Percentiles rank a stretch among this genome's conserved stretches.
phyloP scores from a whole-genome alignment of 108 stramenopile genomes.

The Schizochytrium sp. region DNA sequence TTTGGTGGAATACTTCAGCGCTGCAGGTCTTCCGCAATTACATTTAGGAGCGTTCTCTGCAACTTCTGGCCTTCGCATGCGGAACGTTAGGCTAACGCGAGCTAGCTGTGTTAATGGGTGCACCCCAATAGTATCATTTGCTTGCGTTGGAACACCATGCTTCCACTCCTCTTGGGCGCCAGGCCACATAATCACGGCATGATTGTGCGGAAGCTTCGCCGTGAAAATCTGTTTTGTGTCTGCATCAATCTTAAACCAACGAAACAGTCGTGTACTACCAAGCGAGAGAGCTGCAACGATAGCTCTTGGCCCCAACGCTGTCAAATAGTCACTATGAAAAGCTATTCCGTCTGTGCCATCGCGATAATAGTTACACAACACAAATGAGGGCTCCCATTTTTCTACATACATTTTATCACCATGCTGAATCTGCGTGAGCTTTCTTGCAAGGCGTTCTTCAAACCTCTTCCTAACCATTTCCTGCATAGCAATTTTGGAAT shows the following conservation, averaged over 20 bases:
- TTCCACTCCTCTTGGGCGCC: conserved; percentile 18
- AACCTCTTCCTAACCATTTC: not conserved
- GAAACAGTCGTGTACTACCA: not conserved
- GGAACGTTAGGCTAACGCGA: conserved; percentile 35
- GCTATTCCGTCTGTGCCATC: conserved; percentile 33
- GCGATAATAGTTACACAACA: conserved; percentile 6
- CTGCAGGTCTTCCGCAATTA: not conserved
- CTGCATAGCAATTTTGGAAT: not conserved
- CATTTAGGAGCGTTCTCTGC: not conserved
- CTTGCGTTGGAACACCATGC: conserved; percentile 55
- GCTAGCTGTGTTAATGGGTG: conserved; percentile 44
- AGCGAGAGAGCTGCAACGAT: conserved; percentile 48
- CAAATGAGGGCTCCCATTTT: conserved; percentile 3
- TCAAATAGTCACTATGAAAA: conserved; percentile 1
- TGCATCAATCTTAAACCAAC: conserved; percentile 22
- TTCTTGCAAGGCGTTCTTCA: not conserved
- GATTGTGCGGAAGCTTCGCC: conserved; percentile 12
- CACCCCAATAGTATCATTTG: not conserved
- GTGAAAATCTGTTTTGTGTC: conserved; percentile 5
- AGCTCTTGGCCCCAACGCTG: not conserved
- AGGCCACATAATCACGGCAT: conserved; percentile 27
- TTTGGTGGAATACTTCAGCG: conserved; percentile 22
- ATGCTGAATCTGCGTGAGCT: not conserved
- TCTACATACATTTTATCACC: not conserved
- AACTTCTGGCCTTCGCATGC: not conserved